Base-by-base conservation (phyloP, 176 grass and related monocot genomes). In the Elaeis guineensis region DNA sequence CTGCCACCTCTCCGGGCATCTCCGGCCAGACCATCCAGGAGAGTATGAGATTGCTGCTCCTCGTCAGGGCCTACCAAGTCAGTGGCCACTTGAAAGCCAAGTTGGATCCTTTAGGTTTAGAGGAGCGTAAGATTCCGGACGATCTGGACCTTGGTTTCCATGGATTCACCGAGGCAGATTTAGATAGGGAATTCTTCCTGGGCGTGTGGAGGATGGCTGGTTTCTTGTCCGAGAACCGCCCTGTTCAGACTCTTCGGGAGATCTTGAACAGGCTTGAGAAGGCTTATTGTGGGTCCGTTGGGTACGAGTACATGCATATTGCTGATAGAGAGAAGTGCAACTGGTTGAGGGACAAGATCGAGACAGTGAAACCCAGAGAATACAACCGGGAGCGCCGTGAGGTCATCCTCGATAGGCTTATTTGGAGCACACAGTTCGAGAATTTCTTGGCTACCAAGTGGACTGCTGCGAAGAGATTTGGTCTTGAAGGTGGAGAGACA, bases 251-350 rank as follows among this genome's bases (percentile, higher is more conserved):
- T 16, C 83, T 96, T 49, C 80, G 86, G 11, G 86, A 87, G 72
- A 90, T 90, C 51, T 73, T 96, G 68, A 78, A 73, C 67, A 84
- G 82, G 83, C 86, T 96, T 2, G 75, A 96, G 86, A 86, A 78
- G 39, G 86, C 92, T 1, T 96, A 96, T 68, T 96, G 92, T 4
- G 91, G 92, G 4, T 56, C 81, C 11, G 78, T 90, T 21, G 92
- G 92, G 6, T 96, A 82, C 51, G 92, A 96, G 63, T 96, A 87
- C 74, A 96, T 96, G 92, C 92, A 96, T 60, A 87, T 90, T 55
- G 67, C 92, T 4, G 86, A 96, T 71, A 77, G 92, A 63, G 92
- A 96, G 20, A 74, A 90, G 68, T 96, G 92, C 75, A 90, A 96
- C 61, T 96, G 92, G 92, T 69, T 96, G 5, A 82, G 92, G 65